Evolutionary conservation across 225 moss, liverwort and hornwort genomes (phyloP), one percentile per base, ranked within the genome.

Genomic region (Pseudoscleropodium purum): DNA sequence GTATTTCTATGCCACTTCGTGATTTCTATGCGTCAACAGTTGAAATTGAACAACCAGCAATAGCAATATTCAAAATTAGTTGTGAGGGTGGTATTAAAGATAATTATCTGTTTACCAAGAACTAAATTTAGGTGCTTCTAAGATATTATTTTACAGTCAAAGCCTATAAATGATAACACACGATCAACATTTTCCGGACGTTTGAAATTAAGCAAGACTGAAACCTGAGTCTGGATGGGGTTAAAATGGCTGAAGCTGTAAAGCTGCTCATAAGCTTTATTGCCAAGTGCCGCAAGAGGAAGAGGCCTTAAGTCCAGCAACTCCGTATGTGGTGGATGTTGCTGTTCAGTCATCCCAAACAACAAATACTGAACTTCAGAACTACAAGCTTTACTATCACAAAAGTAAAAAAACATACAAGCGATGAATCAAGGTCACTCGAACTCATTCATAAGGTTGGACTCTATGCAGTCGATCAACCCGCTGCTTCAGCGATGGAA

Each of bases 181-280:
- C 70, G 68, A 88, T 66, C 52, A 73, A 83, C 9, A 78, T 23
- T 49, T 65, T 88, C 69, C 69, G 36, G 25, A 74, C 70, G 31
- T 62, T 54, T 74, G 37, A 21, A 83, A 43, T 52, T 37, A 67
- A 61, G 72, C 31, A 83, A 80, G 84, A 34, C 74, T 90, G 84
- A 86, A 73, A 97, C 98, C 96, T 99, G 99, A 76, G 99, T 99
- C 83, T 99, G 99, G 75, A 99, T 99, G 15, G 99, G 99, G 85
- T 99, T 99, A 90, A 99, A 99, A 89, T 99, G 99, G 76, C 94
- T 96, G 93, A 99, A 99, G 89, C 93, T 96, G 91, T 99, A 97
- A 61, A 97, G 94, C 90, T 91, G 90, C 93, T 99, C 99, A 85
- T 94, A 99, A 78, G 89, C 88, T 90, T 94, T 95, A 87, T 96